Evolutionary conservation across 208 protist species (phyloP).

Genomic region (Trypanosoma caninum): DNA sequence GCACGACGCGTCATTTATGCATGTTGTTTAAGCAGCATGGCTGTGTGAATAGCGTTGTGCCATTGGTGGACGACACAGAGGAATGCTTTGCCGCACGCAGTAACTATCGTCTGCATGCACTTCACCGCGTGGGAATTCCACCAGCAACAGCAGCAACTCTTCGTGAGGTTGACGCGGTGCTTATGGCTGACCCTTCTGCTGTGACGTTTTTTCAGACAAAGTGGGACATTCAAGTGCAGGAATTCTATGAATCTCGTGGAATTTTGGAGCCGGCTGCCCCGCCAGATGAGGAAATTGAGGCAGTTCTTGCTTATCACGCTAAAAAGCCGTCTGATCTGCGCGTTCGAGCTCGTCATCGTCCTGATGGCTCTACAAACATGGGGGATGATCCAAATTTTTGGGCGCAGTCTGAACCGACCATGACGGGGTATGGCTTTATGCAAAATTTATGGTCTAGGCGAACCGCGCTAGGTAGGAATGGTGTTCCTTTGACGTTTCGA

Average conservation of each 20-base stretch:
- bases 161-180: constrained; percentile 42
- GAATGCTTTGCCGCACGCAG: constrained; percentile 45
- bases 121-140: constrained; percentile 8
- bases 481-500: constrained; percentile 57
- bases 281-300: constrained; percentile 71
- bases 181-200: constrained; percentile 53
- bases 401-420: constrained; percentile 48
- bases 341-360: constrained; percentile 81
- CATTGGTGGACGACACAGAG: constrained; percentile 30
- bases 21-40: constrained; percentile 70
- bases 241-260: constrained; percentile 80
- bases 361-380: constrained; percentile 82
- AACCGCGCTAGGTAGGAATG: constrained; percentile 66
- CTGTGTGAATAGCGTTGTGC: constrained; percentile 28
- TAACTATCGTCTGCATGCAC: constrained; percentile 66
- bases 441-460: constrained; percentile 71
- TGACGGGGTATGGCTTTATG: constrained; percentile 69
- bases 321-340: constrained; percentile 46
- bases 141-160: constrained; percentile 34
- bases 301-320: constrained; percentile 80
- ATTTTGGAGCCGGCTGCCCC: constrained; percentile 74
- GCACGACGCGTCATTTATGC: constrained; percentile 81
- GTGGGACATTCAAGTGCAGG: constrained; percentile 93
- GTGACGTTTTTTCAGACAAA: constrained; percentile 88
- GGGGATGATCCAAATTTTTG: constrained; percentile 82